These are phyloP conservation scores for Auriculariales sp. DNA, from an alignment of 768 basidiomycete genomes.

Conservation along the genomic window DNA sequence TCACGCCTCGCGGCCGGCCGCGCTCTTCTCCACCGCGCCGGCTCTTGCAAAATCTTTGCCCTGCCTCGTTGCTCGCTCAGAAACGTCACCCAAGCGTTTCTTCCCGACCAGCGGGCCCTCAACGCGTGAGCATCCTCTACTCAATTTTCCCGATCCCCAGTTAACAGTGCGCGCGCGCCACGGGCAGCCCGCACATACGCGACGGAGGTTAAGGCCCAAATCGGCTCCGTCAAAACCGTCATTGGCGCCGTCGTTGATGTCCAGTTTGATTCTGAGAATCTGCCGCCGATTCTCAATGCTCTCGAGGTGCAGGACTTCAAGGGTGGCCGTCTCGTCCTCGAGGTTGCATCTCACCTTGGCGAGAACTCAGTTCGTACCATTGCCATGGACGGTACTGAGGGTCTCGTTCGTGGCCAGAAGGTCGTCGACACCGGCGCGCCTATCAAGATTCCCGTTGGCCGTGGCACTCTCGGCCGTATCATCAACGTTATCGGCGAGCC, in stretches of 20 bases:
- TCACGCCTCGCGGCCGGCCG: constrained; percentile 59
- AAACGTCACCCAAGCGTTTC: constrained; percentile 20
- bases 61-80: constrained; percentile 25
- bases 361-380: constrained; percentile 99
- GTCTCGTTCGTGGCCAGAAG: constrained; percentile 97
- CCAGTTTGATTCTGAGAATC: constrained; percentile 87
- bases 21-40: constrained; percentile 69
- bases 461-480: constrained; percentile 90
- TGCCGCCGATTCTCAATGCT: constrained; percentile 96
- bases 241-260: constrained; percentile 99
- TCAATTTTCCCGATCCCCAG: constrained; percentile 46
- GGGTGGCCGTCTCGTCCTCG: constrained; percentile 94
- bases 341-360: constrained; percentile 96
- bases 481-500: constrained; percentile 99
- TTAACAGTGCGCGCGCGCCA: background rate
- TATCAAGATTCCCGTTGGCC: constrained; percentile 93
- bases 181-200: constrained; percentile 69
- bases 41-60: constrained; percentile 30
- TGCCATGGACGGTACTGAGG: constrained; percentile 99
- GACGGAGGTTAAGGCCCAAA: constrained; percentile 62
- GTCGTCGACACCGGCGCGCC: constrained; percentile 94
- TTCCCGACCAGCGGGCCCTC: constrained; percentile 34
- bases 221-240: constrained; percentile 89
- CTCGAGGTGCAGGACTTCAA: constrained; percentile 92
- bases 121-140: constrained; percentile 32